Evolutionary conservation across 2,329 filamentous ascomycete species (phyloP).

Genomic region (Botryotinia convoluta): DNA sequence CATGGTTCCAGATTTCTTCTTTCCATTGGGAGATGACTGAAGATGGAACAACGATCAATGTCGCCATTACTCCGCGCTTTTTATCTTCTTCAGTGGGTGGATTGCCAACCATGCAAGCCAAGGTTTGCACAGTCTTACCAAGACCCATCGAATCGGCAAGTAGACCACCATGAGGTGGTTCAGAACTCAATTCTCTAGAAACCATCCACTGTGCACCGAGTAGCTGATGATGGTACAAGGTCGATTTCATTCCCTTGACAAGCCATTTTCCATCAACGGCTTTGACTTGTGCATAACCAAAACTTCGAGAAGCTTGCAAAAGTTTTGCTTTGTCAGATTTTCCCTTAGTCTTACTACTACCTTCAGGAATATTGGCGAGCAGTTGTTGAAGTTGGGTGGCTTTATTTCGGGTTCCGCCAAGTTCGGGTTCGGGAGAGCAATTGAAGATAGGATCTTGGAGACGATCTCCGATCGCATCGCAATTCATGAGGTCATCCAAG

Average conservation of each 20-base stretch:
- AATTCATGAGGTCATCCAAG: constrained; percentile 26
- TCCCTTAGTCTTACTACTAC: constrained; percentile 22
- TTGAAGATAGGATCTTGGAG: constrained; percentile 29
- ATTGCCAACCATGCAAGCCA: constrained; percentile 40
- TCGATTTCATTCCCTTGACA: constrained; percentile 48
- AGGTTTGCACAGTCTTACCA: constrained; percentile 58
- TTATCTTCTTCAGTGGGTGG: constrained; percentile 43
- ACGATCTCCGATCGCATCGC: constrained; percentile 30
- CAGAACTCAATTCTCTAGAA: constrained; percentile 44
- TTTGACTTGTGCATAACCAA: constrained; percentile 42
- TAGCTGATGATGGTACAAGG: constrained; percentile 51
- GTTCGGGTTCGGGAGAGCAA: constrained; percentile 25
- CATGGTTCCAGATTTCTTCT: constrained; percentile 33
- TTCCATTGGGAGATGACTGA: constrained; percentile 36
- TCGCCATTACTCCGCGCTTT: constrained; percentile 27
- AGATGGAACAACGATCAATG: constrained; percentile 35
- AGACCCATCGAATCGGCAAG: constrained; percentile 63
- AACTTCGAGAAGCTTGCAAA: constrained; percentile 42
- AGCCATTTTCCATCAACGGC: constrained; percentile 41
- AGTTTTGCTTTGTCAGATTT: constrained; percentile 41
- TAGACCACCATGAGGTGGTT: constrained; percentile 51
- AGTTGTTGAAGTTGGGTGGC: constrained; percentile 31
- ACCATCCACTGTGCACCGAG: constrained; percentile 55
- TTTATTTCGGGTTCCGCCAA: constrained; percentile 27
- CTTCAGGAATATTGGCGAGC: constrained; percentile 32